Evolutionary conservation across 2,329 filamentous ascomycete species (phyloP).

Genomic region (Cladosporium sp.): DNA sequence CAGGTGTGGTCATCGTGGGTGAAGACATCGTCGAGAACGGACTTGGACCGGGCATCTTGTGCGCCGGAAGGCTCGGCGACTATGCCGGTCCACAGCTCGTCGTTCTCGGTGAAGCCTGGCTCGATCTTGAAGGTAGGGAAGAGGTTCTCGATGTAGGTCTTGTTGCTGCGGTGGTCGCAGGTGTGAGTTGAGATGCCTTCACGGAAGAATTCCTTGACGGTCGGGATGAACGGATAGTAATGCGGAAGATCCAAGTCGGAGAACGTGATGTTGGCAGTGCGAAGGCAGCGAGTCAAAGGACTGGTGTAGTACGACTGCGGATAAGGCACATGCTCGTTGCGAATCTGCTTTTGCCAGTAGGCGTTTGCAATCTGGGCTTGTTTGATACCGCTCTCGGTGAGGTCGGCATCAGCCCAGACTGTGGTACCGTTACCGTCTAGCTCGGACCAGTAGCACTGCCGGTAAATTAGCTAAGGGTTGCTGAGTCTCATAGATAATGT

Average conservation of each 20-base stretch:
- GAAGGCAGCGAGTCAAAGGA: slow-evolving; percentile 59
- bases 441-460: slow-evolving; percentile 57
- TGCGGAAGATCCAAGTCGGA: slow-evolving; percentile 49
- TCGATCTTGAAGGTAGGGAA: slow-evolving; percentile 58
- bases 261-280: slow-evolving; percentile 63
- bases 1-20: slow-evolving; percentile 49
- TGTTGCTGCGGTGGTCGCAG: slow-evolving; percentile 59
- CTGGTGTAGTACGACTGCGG: slow-evolving; percentile 65
- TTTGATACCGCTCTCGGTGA: slow-evolving; percentile 53
- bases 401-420: slow-evolving; percentile 60
- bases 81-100: slow-evolving; percentile 51
- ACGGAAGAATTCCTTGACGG: slow-evolving; percentile 62
- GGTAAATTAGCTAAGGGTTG: not conserved
- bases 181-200: slow-evolving; percentile 66
- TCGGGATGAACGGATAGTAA: slow-evolving; percentile 52
- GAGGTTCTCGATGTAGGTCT: slow-evolving; percentile 48
- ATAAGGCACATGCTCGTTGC: slow-evolving; percentile 52
- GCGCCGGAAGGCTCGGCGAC: slow-evolving; percentile 49
- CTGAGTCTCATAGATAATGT: not conserved
- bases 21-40: slow-evolving; percentile 56
- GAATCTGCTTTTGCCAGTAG: slow-evolving; percentile 58
- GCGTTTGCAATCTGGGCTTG: slow-evolving; percentile 57
- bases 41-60: slow-evolving; percentile 49
- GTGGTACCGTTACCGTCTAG: slow-evolving; percentile 60
- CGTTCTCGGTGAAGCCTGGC: slow-evolving; percentile 55